Base-by-base conservation (phyloP, 805 yeast species). In the Scheffersomyces coipomensis region DNA sequence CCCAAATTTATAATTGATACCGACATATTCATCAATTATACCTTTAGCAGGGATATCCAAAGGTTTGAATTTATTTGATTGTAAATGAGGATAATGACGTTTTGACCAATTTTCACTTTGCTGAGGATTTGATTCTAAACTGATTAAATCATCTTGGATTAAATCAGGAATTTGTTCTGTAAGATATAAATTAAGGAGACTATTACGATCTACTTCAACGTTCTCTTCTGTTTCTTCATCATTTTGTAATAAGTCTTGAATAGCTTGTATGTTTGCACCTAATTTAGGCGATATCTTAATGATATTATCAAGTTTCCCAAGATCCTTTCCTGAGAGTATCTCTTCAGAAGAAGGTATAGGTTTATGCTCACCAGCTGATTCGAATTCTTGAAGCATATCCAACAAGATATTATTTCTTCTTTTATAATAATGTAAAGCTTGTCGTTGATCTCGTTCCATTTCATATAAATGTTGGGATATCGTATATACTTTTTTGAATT, bases 61-160 rank as follows among this genome's bases (percentile, higher is more conserved):
- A 1, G 72, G 71, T 38, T 52, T 55, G 56, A 62, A 67, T 36
- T 62, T 59, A 11, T 65, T 53, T 15, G 55, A 51, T 9, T 65
- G 63, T 45, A 68, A 52, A 35, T 60, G 57, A 3, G 66, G 60
- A 35, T 55, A 53, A 42, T 67, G 59, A 31, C 73, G 52, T 23
- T 71, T 49, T 19, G 58, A 44, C 74, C 74, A 69, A 49, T 58
- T 50, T 13, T 64, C 68, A 3, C 56, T 48, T 32, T 57, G 63
- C 47, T 67, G 71, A 0, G 75, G 75, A 38, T 68, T 69, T n/a
- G 49, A 39, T 40, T 68, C 72, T 2, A 62, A 44, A 11, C 49
- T 42, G 23, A 57, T 58, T 29, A 63, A 44, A 38, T 69, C 74
- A 44, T 69, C 75, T 31, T 58, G 50, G 15, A 58, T 46, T 16